A percentile compares a stretch with the other conserved stretches of the same genome.
These are phyloP conservation scores for Coemansia sp. DNA, from an alignment of 192 early-diverging fungal species.

Conservation along the genomic window DNA sequence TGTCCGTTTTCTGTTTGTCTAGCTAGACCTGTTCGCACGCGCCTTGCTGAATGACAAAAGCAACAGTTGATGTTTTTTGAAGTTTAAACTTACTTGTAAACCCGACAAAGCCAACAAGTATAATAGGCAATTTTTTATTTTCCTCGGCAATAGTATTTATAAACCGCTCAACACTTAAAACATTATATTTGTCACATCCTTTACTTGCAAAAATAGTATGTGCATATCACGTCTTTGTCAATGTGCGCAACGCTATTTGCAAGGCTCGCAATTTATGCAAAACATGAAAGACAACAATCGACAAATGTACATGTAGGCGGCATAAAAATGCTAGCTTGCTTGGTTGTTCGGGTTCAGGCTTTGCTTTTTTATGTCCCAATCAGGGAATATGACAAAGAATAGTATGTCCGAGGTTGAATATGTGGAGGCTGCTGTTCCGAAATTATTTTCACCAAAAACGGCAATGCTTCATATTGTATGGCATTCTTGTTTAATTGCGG, in stretches of 20 bases:
- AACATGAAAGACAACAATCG: neutral
- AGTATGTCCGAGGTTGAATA: too few relatives aligned
- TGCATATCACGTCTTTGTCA: neutral
- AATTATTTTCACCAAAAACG: too few relatives aligned
- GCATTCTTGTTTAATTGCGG: too few relatives aligned
- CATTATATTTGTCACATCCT: too few relatives aligned
- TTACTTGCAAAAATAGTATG: neutral
- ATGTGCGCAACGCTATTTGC: slow-evolving; percentile 6
- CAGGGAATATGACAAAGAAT: too few relatives aligned
- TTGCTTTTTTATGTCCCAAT: too few relatives aligned
- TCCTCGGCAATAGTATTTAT: too few relatives aligned
- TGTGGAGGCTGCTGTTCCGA: too few relatives aligned
- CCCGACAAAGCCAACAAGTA: too few relatives aligned
- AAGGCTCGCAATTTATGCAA: slow-evolving; percentile 3
- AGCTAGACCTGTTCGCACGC: neutral
- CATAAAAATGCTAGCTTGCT: neutral
- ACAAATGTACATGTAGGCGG: too few relatives aligned
- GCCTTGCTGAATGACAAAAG: neutral
- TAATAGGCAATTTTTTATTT: neutral
- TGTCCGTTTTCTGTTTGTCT: neutral
- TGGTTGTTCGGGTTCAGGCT: neutral
- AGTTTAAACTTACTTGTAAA: too few relatives aligned
- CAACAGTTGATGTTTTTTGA: neutral
- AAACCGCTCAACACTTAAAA: neutral
- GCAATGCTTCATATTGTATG: too few relatives aligned